Evolutionary conservation across 169 alveolate genomes (phyloP), one percentile per base, ranked within the genome.

Genomic region (Plasmodium fragile): DNA sequence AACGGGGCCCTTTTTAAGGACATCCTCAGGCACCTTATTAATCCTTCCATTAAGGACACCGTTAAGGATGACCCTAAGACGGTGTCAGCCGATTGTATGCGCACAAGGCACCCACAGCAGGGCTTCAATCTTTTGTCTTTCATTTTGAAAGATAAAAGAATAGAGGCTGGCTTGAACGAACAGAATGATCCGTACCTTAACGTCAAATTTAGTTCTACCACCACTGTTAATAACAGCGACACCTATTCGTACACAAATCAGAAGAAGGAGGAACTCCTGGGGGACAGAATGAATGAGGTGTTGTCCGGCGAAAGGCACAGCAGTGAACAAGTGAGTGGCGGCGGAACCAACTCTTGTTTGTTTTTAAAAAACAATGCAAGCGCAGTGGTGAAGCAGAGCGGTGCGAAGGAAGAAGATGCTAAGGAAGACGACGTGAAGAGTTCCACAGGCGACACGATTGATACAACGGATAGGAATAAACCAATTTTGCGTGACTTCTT

Each of bases 171-270:
- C 45, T 39, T 28, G 43, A 45, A 83, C 8, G 92, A 83, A 41
- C 75, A 69, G 32, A 70, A 70, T 34, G 16, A n/a, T 2, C 16
- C 30, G 2, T 43, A 41, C 70, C 70, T 16, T 22, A n/a, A 83
- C 75, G 53, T 69, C 2, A 83, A 83, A 72, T 11, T 11, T n/a
- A 70, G 82, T 83, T 36, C 70, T n/a, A 83, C 92, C 10, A 70
- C 72, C 18, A 83, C 53, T 1, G 72, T 69, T 32, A 69, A 83
- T 83, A 83, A 70, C 49, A 83, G 82, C 49, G 92, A 83, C 10
- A 69, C 53, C 13, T 39, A 70, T 25, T 69, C 82, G 77, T 69
- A 43, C 69, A 82, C 25, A 7, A 65, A 82, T 69, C 83, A 34
- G 59, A 55, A 34, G 28, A 30, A 55, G 25, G 79, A 81, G 16